These are phyloP conservation scores for Dioscorea zingiberensis DNA, from an alignment of 106 monocot species.

Conservation along the genomic window DNA sequence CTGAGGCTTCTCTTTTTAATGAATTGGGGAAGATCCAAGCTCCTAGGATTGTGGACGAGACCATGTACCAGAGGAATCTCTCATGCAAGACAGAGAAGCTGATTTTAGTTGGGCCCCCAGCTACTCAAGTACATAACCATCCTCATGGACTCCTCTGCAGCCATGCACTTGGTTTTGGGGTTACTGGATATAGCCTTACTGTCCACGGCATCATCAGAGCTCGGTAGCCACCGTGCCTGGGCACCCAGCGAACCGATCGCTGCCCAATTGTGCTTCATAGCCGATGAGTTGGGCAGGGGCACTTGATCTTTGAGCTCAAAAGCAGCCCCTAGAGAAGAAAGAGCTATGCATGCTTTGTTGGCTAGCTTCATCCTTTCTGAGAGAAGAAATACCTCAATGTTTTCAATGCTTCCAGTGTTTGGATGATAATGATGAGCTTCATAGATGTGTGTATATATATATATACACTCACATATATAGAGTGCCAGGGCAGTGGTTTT, in stretches of 20 bases:
- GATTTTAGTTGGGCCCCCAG: slow-evolving; percentile 28
- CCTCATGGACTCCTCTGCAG: slow-evolving; percentile 27
- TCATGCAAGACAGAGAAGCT: too few relatives aligned
- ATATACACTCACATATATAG: neutral
- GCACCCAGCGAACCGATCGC: neutral
- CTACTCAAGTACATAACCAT: slow-evolving; percentile 35
- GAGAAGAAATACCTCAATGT: neutral
- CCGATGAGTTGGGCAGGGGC: slow-evolving; percentile 6
- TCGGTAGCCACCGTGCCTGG: neutral
- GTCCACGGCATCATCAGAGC: neutral
- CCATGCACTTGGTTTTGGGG: neutral
- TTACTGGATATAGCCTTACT: neutral
- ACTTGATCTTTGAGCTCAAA: slow-evolving; percentile 31
- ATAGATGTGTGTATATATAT: neutral
- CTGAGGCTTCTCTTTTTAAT: too few relatives aligned
- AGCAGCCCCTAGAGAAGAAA: slow-evolving; percentile 35
- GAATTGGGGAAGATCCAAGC: too few relatives aligned
- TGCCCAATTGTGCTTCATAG: neutral
- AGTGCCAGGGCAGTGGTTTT: neutral
- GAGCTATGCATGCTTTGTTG: slow-evolving; percentile 29
- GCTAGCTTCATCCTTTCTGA: slow-evolving; percentile 17
- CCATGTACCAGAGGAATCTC: too few relatives aligned
- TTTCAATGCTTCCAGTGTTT: too few relatives aligned
- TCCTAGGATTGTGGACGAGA: too few relatives aligned
- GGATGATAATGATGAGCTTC: neutral